Evolutionary conservation across 495 filamentous ascomycete species (phyloP), one percentile per base, ranked within the genome.

Genomic region (Bathelium albidoporum): DNA sequence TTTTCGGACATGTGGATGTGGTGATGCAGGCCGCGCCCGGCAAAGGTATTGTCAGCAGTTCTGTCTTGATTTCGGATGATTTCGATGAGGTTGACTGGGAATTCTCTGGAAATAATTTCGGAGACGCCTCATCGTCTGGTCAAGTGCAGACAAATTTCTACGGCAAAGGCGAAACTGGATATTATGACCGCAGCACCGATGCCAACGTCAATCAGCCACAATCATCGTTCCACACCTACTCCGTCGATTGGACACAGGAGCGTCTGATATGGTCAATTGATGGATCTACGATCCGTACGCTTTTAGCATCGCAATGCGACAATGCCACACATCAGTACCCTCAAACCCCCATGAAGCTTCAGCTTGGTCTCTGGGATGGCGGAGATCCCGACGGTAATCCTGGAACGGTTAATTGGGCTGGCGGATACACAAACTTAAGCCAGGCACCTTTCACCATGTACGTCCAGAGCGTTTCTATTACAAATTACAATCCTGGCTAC

Each of bases 41-140:
- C 22, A 77, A 75, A n/a, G 91, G 91, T 64, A 85, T 96, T 64
- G 84, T 95, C 71, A 91, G 87, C 75, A 90, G 87, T 62, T 84
- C 91, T 61, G 89, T 95, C 45, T 78, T 93, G 68, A 82, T 90
- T 67, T 91, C 88, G 31, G 91, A 95, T 67, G 85, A 89, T 66
- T 79, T 94, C 22, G 91, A 96, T 70, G 91, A 96, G 72, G 87
- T 96, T 60, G 91, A 95, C 72, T 93, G 87, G 87, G 91, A 93
- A 71, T 92, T 89, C 77, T 80, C 89, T 26, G 88, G 66, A 14
- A 78, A 76, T 55, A 61, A 68, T 62, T 64, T 64, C 18, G 64
- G 59, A 18, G 70, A 81, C 32, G 87, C 49, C 1, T 77, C 76
- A 36, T 70, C 79, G 26, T 3, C 7, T 29, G 49, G 49, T 11